Base-by-base conservation (phyloP, 345 rosid genomes). In the Cardamine occulta region DNA sequence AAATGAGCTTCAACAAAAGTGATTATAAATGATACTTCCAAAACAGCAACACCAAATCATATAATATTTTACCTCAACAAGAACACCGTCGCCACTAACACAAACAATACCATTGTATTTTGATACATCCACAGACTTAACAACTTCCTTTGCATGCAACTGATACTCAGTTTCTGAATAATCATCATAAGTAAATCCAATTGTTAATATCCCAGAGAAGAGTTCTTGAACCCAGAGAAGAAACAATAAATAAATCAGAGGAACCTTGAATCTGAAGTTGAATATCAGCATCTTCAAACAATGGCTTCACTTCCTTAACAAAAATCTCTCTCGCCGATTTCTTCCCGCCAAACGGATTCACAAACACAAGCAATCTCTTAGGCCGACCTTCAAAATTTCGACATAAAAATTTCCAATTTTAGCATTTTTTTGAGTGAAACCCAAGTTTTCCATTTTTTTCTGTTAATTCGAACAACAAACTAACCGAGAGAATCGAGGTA, bases 321-420 rank as follows among this genome's bases (percentile, higher is more conserved):
- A 88, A 95, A 35, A 90, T 74, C 83, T 85, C 88, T 12, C 79
- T 56, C 4, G 97, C 97, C 4, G 75, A 75, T 79, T 74, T 89
- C 76, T 87, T 92, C 79, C 99, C 97, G 34, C 97, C 93, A 79
- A 77, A 95, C 3, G 99, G 99, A 37, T 95, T 95, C 80, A 95
- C 73, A 69, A 95, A 82, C 9, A 92, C 79, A 39, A 88, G 78
- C 68, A 95, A 74, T 75, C 82, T 89, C 88, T 87, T 95, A 0
- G 99, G 99, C 32, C 99, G 87, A 65, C 88, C 99, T 78, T 74
- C 23, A 67, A 49, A 17, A 24, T 73, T 29, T 3, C 12, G 18
- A 44, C 15, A 57, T 9, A 52, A 1, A 14, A 2, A 12, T 47
- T 56, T 2, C 71, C 28, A 52, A 24, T 11, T 66, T 53, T 53